Conservation (phyloP, 1,139 yeast species). For the Yamadazyma diddensiae region DNA sequence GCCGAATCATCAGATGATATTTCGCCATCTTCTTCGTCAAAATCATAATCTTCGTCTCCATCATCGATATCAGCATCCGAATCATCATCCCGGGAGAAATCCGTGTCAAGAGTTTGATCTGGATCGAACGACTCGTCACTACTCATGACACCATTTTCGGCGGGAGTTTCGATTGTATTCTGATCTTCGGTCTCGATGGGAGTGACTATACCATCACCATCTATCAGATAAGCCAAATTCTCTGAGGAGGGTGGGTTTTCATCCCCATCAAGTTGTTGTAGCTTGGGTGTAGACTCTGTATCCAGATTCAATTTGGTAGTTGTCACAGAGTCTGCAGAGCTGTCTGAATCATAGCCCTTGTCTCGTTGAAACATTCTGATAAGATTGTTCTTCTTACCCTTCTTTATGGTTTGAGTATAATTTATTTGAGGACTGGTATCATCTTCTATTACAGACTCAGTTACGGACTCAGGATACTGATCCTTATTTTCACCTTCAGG, state of each 20-base stretch:
- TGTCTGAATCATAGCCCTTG: slow-evolving; percentile 6
- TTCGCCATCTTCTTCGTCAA: slow-evolving; percentile 21
- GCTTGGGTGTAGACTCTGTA: no score
- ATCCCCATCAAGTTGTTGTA: no score
- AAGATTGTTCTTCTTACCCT: slow-evolving; percentile 9
- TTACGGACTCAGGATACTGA: no score
- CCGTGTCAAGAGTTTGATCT: slow-evolving; percentile 4
- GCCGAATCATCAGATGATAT: slow-evolving; percentile 40
- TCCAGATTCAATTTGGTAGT: slow-evolving; percentile 12
- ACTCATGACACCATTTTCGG: neutral
- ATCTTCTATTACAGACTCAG: no score
- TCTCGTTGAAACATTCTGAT: slow-evolving; percentile 14
- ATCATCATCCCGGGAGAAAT: slow-evolving; percentile 10
- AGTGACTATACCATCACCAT: no score
- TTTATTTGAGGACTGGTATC: no score
- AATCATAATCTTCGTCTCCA: slow-evolving; percentile 18
- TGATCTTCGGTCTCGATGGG: no score
- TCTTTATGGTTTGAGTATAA: slow-evolving; percentile 9
- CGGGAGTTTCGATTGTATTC: no score
- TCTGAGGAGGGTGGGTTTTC: no score
- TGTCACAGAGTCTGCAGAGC: slow-evolving; percentile 14
- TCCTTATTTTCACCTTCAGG: no score
- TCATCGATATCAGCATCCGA: slow-evolving; percentile 11
- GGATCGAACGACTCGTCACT: slow-evolving; percentile 4
- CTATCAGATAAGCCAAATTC: no score